These are phyloP conservation scores for Glebionis coronaria DNA, from an alignment of 129 eudicot species.

Conservation along the genomic window DNA sequence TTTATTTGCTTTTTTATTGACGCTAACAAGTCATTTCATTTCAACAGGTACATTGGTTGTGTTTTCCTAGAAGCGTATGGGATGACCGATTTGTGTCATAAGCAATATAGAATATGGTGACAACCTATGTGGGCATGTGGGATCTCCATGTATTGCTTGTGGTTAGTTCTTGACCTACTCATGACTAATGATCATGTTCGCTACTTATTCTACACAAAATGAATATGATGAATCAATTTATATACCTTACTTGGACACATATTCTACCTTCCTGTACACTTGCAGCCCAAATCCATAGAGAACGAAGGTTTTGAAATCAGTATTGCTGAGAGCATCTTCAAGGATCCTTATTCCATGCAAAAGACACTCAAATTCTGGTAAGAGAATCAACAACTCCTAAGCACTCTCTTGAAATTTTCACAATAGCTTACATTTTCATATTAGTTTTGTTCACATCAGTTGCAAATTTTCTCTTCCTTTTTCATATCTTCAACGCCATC, in stretches of 20 bases:
- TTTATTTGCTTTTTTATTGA: not conserved
- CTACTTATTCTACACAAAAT: no score
- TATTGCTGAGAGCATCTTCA: no score
- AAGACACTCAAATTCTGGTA: no score
- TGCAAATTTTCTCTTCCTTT: slow-evolving; percentile 20
- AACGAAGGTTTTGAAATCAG: no score
- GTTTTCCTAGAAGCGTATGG: slow-evolving; percentile 70
- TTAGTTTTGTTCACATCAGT: slow-evolving; percentile 22
- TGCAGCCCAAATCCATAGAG: no score
- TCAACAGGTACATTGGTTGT: slow-evolving; percentile 72
- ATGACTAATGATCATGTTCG: no score
- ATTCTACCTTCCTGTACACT: no score
- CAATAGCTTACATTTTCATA: slow-evolving; percentile 21
- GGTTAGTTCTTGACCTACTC: slow-evolving; percentile 43
- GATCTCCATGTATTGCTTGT: slow-evolving; percentile 70
- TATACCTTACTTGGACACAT: no score
- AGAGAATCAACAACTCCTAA: no score
- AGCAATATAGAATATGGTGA: slow-evolving; percentile 48
- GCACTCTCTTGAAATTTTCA: no score
- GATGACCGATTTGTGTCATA: slow-evolving; percentile 80
- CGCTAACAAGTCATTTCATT: slow-evolving; percentile 9
- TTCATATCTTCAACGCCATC: slow-evolving; percentile 21
- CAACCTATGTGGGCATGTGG: slow-evolving; percentile 65
- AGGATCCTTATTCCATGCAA: no score
- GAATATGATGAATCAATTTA: no score